phyloP scores from a whole-genome alignment of 2,329 filamentous ascomycete species.

The Coniochaeta prunicola region DNA sequence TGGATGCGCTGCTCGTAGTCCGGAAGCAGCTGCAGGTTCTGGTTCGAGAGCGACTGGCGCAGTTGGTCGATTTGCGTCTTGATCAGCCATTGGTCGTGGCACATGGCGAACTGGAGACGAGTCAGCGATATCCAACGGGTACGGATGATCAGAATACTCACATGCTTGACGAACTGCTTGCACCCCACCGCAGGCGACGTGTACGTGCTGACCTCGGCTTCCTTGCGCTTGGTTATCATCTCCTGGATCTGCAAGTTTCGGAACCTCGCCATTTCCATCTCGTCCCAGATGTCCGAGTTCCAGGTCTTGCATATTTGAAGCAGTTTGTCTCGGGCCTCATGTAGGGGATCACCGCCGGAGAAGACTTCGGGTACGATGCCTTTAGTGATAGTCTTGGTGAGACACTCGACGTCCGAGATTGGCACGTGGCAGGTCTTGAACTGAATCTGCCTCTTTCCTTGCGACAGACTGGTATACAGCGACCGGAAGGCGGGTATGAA shows the following conservation, averaged over 20 bases:
- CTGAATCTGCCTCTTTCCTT: conserved; percentile 58
- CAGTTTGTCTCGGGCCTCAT: conserved; percentile 60
- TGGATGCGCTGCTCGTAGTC: conserved; percentile 94
- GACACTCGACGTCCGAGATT: conserved; percentile 72
- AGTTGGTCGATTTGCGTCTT: conserved; percentile 87
- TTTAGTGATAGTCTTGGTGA: conserved; percentile 62
- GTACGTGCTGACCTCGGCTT: conserved; percentile 56
- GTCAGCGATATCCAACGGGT: not conserved
- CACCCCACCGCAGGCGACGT: conserved; percentile 62
- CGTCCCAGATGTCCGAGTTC: conserved; percentile 70
- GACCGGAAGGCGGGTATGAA: conserved; percentile 67
- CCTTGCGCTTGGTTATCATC: conserved; percentile 63
- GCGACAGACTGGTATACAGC: conserved; percentile 61
- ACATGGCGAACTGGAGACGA: conserved; percentile 77
- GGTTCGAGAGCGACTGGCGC: conserved; percentile 85
- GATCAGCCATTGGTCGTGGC: conserved; percentile 93
- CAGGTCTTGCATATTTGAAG: conserved; percentile 64
- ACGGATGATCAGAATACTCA: conserved; percentile 39
- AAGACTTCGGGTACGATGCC: conserved; percentile 55
- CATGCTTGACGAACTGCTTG: conserved; percentile 77
- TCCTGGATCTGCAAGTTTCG: conserved; percentile 79
- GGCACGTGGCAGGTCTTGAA: conserved; percentile 64
- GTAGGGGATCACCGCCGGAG: conserved; percentile 38
- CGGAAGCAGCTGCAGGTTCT: conserved; percentile 89
- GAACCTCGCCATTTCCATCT: conserved; percentile 74